Base-by-base conservation (phyloP, 129 eudicot genomes). In the Oenanthe sinensis region DNA sequence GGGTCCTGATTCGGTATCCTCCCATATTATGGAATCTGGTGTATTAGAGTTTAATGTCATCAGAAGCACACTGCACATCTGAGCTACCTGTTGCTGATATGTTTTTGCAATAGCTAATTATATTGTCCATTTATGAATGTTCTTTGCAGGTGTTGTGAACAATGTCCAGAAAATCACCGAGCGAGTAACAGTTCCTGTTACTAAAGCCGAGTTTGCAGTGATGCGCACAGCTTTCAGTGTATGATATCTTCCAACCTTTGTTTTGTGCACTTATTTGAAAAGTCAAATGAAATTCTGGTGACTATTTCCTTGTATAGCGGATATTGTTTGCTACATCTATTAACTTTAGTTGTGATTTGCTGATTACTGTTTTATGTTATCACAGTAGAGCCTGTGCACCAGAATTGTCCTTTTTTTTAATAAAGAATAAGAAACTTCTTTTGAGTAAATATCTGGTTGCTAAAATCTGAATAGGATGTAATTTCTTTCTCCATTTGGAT, bases 201-300 rank as follows among this genome's bases (percentile, higher is more conserved):
- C 96, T 75, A 75, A 89, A 83, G 99, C 95, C 17, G 97, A 95
- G 84, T 95, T 87, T 87, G 92, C 97, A 60, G 96, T 92, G 76
- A 81, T 92, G 94, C 96, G 97, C 6, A 70, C 91, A 26, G 93
- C 97, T 88, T 90, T 90, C 89, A 86, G 90, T 82, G 99, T 95
- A 92, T 76, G 99, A 43, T 74, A 65, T 69, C 45, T 77, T 48
- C 40, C 63, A 22, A 63, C 75, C 54, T 75, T 78, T 79, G 75
- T 71, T 77, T 74, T 40, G n/a, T 33, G 12, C 40, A 72, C 30
- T 16, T 75, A 17, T 4, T 43, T 49, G 16, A 55, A 17, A 4
- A 16, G 2, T 4, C 55, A 19, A 14, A 48, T 36, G 2, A 36
- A 70, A 39, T 39, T 43, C 75, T 20, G 28, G 75, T 70, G 12